Conservation (phyloP, 306 rosid species). For the Astragalus membranaceus region DNA sequence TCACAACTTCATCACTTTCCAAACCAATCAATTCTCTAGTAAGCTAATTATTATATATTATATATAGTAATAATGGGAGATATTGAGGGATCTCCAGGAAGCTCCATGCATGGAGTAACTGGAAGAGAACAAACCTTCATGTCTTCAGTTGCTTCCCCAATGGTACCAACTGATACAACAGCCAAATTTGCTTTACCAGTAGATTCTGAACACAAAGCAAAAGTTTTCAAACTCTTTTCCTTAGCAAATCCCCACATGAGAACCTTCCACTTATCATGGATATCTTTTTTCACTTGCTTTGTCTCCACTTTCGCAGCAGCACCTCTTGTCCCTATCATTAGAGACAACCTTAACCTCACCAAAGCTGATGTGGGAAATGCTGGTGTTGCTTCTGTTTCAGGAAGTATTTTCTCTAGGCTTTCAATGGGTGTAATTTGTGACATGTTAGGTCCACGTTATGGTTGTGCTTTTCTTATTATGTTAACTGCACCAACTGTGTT, state of each 20-base stretch:
- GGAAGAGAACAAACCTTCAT: conserved; percentile 67
- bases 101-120: conserved; percentile 96
- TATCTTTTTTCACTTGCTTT: conserved; percentile 85
- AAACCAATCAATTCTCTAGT: not conserved
- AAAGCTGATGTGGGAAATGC: conserved; percentile 80
- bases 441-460: conserved; percentile 70
- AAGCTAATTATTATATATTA: not conserved
- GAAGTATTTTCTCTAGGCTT: conserved; percentile 81
- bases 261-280: conserved; percentile 95
- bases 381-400: conserved; percentile 81
- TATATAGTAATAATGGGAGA: conserved; percentile 23
- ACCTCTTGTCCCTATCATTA: conserved; percentile 65
- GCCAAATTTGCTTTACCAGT: conserved; percentile 68
- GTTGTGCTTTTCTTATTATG: conserved; percentile 73
- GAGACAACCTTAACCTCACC: conserved; percentile 77
- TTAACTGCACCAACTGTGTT: conserved; percentile 64
- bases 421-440: conserved; percentile 81
- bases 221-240: conserved; percentile 65
- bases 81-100: conserved; percentile 64
- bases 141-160: conserved; percentile 62
- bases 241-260: conserved; percentile 88
- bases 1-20: not conserved
- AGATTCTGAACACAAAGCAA: conserved; percentile 78
- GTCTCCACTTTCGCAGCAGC: conserved; percentile 86
- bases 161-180: conserved; percentile 58